Base-by-base conservation (phyloP, 106 monocot genomes). In the Apostasia shenzhenica region DNA sequence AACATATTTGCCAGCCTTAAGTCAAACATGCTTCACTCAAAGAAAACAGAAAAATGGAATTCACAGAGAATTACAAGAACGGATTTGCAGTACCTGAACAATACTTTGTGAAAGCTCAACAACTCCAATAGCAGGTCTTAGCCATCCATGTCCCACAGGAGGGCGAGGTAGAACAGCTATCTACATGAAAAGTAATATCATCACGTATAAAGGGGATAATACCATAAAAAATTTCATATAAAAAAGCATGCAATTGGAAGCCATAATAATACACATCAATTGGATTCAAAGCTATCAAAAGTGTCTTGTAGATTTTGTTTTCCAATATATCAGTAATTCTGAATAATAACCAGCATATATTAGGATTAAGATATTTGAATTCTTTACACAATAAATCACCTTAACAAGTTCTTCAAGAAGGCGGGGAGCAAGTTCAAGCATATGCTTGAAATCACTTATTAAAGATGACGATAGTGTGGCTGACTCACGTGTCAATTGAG, bases 51-150 rank as follows among this genome's bases (percentile, higher is more conserved):
- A 26, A 26, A 26, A 26, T 26, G 26, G 26, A 26, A 26, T 26
- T 26, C 26, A 26, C 26, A 26, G 26, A 26, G 26, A 26, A 26
- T 26, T 26, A 26, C 26, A 26, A 26, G 26, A 26, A 7, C 37
- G 26, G 1, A 40, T 3, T 50, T 45, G 45, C 14, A 61, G 40
- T 2, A 92, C 97, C 97, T 97, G 97, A 77, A 89, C 79, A 69
- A 97, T 92, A 74, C 87, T 79, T 68, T 97, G 97, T 37, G 89
- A 92, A 75, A 97, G 92, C 71, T 97, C 97, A 70, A 97, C 78
- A 8, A 86, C 86, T 7, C 95, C 95, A 77, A 89, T 73, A 44
- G 95, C 91, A 66, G 95, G 95, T 80, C 91, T 88, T 44, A 95
- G 70, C 91, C 89, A 95, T 66, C 95, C 95, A 86, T 92, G 82